These are phyloP conservation scores for Geranium rotundifolium DNA, from an alignment of 345 rosid genomes.

Conservation along the genomic window DNA sequence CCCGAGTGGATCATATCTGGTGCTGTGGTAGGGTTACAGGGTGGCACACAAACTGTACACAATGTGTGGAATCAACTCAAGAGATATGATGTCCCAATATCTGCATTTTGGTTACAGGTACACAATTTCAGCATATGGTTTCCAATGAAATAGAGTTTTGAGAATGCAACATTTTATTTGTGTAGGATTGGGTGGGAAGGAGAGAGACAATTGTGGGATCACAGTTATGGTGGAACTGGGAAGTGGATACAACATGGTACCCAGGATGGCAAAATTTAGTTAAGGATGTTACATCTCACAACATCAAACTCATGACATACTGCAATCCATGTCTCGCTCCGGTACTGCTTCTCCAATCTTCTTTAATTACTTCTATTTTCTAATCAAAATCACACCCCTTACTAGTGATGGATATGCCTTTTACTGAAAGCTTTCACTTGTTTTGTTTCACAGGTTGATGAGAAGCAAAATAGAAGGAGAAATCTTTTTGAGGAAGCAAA, in stretches of 20 bases:
- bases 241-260: conserved; percentile 46
- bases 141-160: not conserved
- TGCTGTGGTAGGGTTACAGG: conserved; percentile 75
- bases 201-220: conserved; percentile 56
- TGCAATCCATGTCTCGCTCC: conserved; percentile 76
- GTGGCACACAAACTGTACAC: conserved; percentile 57
- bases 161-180: not conserved
- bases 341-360: conserved; percentile 18
- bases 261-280: conserved; percentile 44
- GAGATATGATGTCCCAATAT: conserved; percentile 39
- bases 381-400: too few species aligned
- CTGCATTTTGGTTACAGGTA: conserved; percentile 82
- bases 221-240: conserved; percentile 80
- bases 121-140: not conserved
- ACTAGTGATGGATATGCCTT: too few species aligned
- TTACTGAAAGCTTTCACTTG: too few species aligned
- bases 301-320: conserved; percentile 59
- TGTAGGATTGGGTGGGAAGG: conserved; percentile 68
- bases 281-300: conserved; percentile 33
- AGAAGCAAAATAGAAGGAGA: conserved; percentile 42
- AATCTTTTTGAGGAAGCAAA: conserved; percentile 55
- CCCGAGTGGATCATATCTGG: conserved; percentile 75
- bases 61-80: conserved; percentile 35
- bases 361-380: not conserved
- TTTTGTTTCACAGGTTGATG: conserved; percentile 26